phyloP scores from a whole-genome alignment of 139 green algal species.

The Chlamydomonas eustigma region DNA sequence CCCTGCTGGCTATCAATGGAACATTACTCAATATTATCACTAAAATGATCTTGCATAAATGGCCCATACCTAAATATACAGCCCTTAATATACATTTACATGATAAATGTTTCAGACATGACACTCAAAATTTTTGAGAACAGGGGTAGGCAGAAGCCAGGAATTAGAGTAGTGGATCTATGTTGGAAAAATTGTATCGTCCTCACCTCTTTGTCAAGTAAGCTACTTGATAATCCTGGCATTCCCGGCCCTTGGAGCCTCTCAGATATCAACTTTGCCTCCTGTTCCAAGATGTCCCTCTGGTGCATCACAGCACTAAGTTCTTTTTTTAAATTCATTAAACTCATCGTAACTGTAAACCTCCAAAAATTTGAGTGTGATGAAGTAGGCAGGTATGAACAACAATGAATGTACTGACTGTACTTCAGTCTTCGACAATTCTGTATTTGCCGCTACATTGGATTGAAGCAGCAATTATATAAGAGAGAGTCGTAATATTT shows the following conservation, averaged over 20 bases:
- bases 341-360: too few species aligned
- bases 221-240: not conserved
- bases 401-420: too few species aligned
- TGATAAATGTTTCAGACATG: not conserved
- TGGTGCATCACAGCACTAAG: conserved; percentile 1
- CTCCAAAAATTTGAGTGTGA: too few species aligned
- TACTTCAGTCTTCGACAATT: too few species aligned
- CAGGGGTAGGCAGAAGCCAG: not conserved
- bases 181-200: not conserved
- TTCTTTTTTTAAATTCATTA: not conserved
- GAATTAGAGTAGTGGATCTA: not conserved
- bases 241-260: not conserved
- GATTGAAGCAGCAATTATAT: too few species aligned
- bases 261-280: not conserved
- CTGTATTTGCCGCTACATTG: too few species aligned
- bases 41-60: too few species aligned
- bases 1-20: conserved; percentile 46
- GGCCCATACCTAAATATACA: too few species aligned
- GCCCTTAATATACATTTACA: too few species aligned
- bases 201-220: conserved; percentile 15
- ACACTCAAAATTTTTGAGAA: not conserved
- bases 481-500: too few species aligned
- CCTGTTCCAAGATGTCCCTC: not conserved
- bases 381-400: too few species aligned
- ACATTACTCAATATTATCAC: not conserved